phyloP scores from a whole-genome alignment of 345 rosid species.

The Zanthoxylum bungeanum region DNA sequence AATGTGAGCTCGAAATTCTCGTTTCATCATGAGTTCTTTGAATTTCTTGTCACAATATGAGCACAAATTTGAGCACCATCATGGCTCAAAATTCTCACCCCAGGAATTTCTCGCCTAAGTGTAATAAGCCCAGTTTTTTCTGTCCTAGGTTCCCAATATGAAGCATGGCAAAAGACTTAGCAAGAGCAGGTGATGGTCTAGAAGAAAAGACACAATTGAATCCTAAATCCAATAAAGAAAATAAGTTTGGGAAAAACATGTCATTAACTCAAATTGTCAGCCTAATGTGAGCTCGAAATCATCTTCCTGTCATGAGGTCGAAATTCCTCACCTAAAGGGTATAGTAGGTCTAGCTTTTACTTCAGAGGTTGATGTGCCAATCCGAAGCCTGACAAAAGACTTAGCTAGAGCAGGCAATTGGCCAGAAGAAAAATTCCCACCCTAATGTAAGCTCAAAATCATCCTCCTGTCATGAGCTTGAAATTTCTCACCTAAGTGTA shows the following conservation, averaged over 20 bases:
- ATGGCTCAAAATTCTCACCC: not conserved
- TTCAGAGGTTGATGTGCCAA: not conserved
- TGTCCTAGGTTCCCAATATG: not conserved
- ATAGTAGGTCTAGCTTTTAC: not conserved
- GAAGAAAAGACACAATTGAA: too few species aligned
- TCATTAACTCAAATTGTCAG: not conserved
- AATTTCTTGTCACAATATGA: not conserved
- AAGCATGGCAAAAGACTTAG: constrained; percentile 7
- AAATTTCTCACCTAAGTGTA: too few species aligned
- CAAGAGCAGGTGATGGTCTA: not conserved
- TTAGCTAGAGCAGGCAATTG: constrained; percentile 3
- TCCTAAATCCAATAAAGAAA: not conserved
- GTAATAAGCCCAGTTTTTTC: too few species aligned
- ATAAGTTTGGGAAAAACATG: not conserved
- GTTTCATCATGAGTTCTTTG: not conserved
- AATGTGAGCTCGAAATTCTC: not conserved
- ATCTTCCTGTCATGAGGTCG: not conserved
- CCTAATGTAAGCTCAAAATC: too few species aligned
- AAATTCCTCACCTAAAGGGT: not conserved
- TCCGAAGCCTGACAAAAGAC: not conserved
- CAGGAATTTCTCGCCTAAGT: too few species aligned
- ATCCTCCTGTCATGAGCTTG: too few species aligned
- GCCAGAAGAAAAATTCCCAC: not conserved
- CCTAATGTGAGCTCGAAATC: not conserved
- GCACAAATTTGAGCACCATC: not conserved